A percentile compares a stretch with the other conserved stretches of the same genome.
These are phyloP conservation scores for Rhodosporidiobolus sp. DNA, from an alignment of 768 basidiomycete genomes.

Conservation along the genomic window DNA sequence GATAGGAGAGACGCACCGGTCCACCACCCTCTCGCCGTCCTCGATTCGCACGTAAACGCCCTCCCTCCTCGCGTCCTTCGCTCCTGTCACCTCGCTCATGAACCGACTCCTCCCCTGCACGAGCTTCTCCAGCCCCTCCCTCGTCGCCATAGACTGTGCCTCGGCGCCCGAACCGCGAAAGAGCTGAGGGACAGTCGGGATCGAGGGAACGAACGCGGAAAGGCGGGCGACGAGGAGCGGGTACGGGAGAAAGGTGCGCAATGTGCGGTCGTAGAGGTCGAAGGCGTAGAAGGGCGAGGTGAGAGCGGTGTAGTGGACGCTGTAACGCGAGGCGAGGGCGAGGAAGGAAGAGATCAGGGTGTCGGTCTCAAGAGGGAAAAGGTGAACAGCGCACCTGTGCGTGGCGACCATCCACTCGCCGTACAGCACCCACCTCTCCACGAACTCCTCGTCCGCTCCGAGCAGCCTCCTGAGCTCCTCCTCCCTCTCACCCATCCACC, in stretches of 20 bases:
- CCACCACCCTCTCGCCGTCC: conserved; percentile 41
- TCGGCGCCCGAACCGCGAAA: conserved; percentile 52
- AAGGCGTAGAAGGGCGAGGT: conserved; percentile 62
- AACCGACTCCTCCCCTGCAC: conserved; percentile 54
- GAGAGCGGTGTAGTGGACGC: conserved; percentile 58
- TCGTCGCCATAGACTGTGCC: conserved; percentile 37
- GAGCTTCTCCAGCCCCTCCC: conserved; percentile 53
- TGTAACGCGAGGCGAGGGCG: neutral
- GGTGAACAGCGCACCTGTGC: conserved; percentile 51
- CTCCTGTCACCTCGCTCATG: conserved; percentile 52
- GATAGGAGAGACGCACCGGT: neutral
- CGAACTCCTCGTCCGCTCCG: conserved; percentile 54
- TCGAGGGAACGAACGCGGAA: conserved; percentile 38
- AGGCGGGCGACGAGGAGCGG: neutral
- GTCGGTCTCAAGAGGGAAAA: neutral
- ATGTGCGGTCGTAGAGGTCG: conserved; percentile 59
- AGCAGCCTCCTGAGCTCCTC: conserved; percentile 43
- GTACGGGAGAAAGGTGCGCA: conserved; percentile 24
- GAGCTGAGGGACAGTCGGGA: conserved; percentile 54
- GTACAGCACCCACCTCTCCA: conserved; percentile 61
- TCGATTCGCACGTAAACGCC: conserved; percentile 63
- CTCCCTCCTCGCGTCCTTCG: conserved; percentile 49
- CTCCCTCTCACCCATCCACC: conserved; percentile 58
- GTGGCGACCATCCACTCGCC: conserved; percentile 66
- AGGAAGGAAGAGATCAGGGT: neutral